Evolutionary conservation across 1,284 basidiomycete genomes (phyloP).

Genomic region (Ustilago tritici): DNA sequence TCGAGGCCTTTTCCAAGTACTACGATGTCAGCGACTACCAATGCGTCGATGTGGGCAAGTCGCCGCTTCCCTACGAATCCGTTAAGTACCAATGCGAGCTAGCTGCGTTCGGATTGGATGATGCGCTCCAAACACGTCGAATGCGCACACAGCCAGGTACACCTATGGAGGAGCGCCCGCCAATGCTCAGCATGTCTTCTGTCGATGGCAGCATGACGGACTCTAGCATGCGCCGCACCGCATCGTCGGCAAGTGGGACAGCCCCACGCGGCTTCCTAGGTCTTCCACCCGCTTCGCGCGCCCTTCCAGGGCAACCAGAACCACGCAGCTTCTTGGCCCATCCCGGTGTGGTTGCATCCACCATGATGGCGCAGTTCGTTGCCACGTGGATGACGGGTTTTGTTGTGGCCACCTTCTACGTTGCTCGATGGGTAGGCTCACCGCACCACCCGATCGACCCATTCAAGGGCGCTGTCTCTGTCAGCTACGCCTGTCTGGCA

Average conservation of each 20-base stretch:
- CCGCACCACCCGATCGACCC: constrained; percentile 66
- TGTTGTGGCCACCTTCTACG: constrained; percentile 64
- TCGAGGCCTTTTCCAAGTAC: constrained; percentile 64
- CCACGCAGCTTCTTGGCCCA: constrained; percentile 65
- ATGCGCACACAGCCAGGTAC: constrained; percentile 54
- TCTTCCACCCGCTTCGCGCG: constrained; percentile 36
- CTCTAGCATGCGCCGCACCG: constrained; percentile 24
- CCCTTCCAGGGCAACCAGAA: constrained; percentile 37
- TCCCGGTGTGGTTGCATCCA: constrained; percentile 69
- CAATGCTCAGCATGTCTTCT: constrained; percentile 28
- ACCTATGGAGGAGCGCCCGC: constrained; percentile 46
- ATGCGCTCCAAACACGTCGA: constrained; percentile 52
- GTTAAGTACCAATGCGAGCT: constrained; percentile 70
- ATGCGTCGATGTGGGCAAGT: constrained; percentile 53
- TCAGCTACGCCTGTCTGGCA: constrained; percentile 59
- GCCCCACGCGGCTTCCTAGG: constrained; percentile 40
- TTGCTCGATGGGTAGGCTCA: constrained; percentile 66
- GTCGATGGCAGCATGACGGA: constrained; percentile 4
- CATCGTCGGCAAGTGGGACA: constrained; percentile 35
- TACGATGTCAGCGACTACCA: constrained; percentile 66
- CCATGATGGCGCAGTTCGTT: constrained; percentile 67
- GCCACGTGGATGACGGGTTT: constrained; percentile 51
- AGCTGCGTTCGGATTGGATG: constrained; percentile 64
- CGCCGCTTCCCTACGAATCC: constrained; percentile 66
- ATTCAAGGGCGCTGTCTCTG: constrained; percentile 68